Conservation (phyloP, 139 green algal species). For the Auxenochlorella pyrenoidosa region DNA sequence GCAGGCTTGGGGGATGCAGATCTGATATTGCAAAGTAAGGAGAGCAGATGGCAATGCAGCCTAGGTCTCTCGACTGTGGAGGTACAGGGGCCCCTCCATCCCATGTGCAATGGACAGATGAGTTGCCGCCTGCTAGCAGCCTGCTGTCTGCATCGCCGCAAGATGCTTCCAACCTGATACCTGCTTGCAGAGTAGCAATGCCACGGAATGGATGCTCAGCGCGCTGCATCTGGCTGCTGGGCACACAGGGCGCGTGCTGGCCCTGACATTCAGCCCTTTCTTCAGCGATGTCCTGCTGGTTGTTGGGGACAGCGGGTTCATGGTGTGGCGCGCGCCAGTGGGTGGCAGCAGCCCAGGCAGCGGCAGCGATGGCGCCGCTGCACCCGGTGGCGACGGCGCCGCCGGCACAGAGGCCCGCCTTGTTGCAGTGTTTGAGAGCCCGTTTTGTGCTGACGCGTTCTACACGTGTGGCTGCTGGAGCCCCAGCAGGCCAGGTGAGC, state of each 20-base stretch:
- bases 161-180: background rate
- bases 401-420: background rate
- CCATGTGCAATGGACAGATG: background rate
- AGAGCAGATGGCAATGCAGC: background rate
- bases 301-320: conserved; percentile 82
- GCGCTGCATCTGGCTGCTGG: conserved; percentile 44
- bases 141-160: background rate
- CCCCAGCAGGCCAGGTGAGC: conserved; percentile 72
- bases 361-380: background rate
- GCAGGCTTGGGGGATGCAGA: background rate
- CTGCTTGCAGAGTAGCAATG: background rate
- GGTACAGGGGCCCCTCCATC: background rate
- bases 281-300: conserved; percentile 82
- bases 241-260: conserved; percentile 68
- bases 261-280: conserved; percentile 82
- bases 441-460: conserved; percentile 58
- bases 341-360: background rate
- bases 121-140: background rate
- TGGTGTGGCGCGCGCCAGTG: conserved; percentile 66
- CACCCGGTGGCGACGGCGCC: background rate
- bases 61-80: background rate
- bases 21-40: background rate
- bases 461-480: conserved; percentile 89
- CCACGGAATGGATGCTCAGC: background rate
- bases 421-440: conserved; percentile 70